Evolutionary conservation across 2,329 filamentous ascomycete genomes (phyloP).

Genomic region (Cordyceps tenuipes): DNA sequence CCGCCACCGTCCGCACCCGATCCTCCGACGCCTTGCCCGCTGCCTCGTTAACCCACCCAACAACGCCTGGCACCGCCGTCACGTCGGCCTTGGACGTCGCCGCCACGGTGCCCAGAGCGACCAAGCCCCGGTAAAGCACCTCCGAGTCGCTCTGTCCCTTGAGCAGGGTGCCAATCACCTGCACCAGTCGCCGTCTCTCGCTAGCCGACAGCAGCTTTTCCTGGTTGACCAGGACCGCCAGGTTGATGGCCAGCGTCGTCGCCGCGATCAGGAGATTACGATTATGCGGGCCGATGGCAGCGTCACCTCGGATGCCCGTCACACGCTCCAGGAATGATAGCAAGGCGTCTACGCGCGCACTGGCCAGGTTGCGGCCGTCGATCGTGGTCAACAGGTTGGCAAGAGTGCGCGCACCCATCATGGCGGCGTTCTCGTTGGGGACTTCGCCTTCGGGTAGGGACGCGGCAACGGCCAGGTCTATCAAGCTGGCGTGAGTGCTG

Average conservation of each 20-base stretch:
- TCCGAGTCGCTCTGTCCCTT: constrained; percentile 66
- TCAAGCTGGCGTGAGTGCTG: constrained; percentile 45
- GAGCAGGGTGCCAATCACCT: constrained; percentile 56
- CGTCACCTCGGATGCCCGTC: constrained; percentile 39
- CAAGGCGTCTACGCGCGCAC: constrained; percentile 49
- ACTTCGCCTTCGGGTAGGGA: constrained; percentile 38
- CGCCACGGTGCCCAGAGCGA: constrained; percentile 69
- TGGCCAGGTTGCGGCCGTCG: constrained; percentile 58
- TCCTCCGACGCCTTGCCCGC: constrained; percentile 37
- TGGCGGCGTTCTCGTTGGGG: constrained; percentile 69
- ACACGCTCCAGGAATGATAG: constrained; percentile 56
- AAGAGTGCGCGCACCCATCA: constrained; percentile 76
- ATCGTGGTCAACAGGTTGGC: constrained; percentile 75
- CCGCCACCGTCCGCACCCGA: constrained; percentile 38
- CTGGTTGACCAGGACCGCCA: constrained; percentile 59
- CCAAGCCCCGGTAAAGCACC: constrained; percentile 71
- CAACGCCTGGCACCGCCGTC: constrained; percentile 32
- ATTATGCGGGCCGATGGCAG: constrained; percentile 49
- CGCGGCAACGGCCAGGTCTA: constrained; percentile 43
- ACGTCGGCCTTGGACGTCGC: constrained; percentile 42
- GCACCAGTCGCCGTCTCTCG: constrained; percentile 39
- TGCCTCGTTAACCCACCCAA: constrained; percentile 33
- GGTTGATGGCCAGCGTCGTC: constrained; percentile 78
- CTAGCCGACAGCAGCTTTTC: constrained; percentile 31
- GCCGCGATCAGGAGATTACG: constrained; percentile 76